Conservation (phyloP, 2,329 filamentous ascomycete species). For the Fusarium sp. region DNA sequence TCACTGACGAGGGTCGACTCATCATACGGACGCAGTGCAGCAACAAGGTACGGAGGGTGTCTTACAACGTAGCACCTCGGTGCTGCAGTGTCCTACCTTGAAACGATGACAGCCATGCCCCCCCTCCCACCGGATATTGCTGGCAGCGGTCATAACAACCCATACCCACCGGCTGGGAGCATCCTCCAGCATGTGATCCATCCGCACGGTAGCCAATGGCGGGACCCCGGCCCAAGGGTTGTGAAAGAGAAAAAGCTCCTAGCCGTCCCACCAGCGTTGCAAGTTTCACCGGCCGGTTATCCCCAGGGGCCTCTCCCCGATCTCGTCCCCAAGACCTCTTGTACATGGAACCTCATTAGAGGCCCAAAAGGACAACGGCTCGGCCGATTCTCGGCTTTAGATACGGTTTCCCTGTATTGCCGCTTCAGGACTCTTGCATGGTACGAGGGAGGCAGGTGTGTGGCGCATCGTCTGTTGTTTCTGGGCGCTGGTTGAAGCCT, state of each 20-base stretch:
- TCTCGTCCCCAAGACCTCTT: slow-evolving; percentile 4
- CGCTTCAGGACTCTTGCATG: slow-evolving; percentile 45
- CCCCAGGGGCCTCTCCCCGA: slow-evolving; percentile 15
- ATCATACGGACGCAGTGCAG: not conserved
- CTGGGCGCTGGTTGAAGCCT: slow-evolving; percentile 17
- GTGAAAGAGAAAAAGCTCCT: slow-evolving; percentile 12
- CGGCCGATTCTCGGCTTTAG: slow-evolving; percentile 40
- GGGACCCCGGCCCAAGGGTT: slow-evolving; percentile 24
- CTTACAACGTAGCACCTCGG: slow-evolving; percentile 15
- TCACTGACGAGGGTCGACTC: slow-evolving; percentile 7
- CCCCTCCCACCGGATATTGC: slow-evolving; percentile 11
- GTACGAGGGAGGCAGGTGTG: slow-evolving; percentile 41
- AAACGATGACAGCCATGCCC: slow-evolving; percentile 10
- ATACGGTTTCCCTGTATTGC: slow-evolving; percentile 36
- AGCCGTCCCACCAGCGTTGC: slow-evolving; percentile 20
- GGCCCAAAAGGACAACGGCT: slow-evolving; percentile 24
- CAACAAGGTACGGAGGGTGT: slow-evolving; percentile 9
- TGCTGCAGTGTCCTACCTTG: slow-evolving; percentile 8
- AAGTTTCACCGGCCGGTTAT: slow-evolving; percentile 13
- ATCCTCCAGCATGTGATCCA: slow-evolving; percentile 44
- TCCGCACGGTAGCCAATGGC: slow-evolving; percentile 45
- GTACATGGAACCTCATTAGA: not conserved
- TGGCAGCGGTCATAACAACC: slow-evolving; percentile 12
- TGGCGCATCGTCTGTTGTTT: slow-evolving; percentile 34
- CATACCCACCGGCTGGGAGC: slow-evolving; percentile 23